Evolutionary conservation across 1,284 basidiomycete species (phyloP), one percentile per base, ranked within the genome.

Genomic region (Ustilago crameri): DNA sequence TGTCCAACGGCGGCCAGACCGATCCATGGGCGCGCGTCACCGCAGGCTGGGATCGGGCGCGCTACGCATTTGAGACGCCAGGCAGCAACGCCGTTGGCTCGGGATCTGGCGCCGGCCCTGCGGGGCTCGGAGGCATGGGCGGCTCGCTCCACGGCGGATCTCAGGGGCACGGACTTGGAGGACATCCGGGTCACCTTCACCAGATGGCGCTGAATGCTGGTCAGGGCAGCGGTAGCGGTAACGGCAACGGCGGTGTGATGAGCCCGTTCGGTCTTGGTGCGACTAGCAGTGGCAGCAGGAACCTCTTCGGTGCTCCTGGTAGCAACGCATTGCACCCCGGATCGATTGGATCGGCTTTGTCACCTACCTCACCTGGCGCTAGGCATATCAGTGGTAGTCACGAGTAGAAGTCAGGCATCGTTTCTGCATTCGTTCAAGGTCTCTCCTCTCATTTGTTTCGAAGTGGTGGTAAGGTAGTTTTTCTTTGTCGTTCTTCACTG

Each of bases 21-120:
- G 77, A 78, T 32, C 78, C 66, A 17, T 78, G 75, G 74, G 64
- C 69, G 3, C 53, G 71, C 9, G 66, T 61, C 17, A 54, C 47
- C 9, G 61, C 52, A 30, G 51, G 64, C 47, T 82, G 81, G 81
- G 80, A 82, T 45, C 73, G 78, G 8, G 80, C 81, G 32, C 71
- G 80, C 27, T 76, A 61, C 46, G 80, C 80, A 12, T 82, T 81
- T 42, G 81, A 82, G 48, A 73, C 74, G 58, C 76, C 78, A 10
- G 58, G 61, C 43, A 46, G 61, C 53, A 61, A 56, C 51, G 43
- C 23, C n/a, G 45, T 34, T 18, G 50, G 53, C 17, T 20, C 23
- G 3, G 56, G 51, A 34, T 44, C 46, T 26, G 52, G 62, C 17
- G 63, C 34, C 12, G 42, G 32, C 18, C 35, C 54, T 22, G 47